Percentiles rank a stretch among this genome's conserved stretches.
These are phyloP conservation scores for Xylaria sp. DNA, from an alignment of 2,329 filamentous ascomycete species.

Conservation along the genomic window DNA sequence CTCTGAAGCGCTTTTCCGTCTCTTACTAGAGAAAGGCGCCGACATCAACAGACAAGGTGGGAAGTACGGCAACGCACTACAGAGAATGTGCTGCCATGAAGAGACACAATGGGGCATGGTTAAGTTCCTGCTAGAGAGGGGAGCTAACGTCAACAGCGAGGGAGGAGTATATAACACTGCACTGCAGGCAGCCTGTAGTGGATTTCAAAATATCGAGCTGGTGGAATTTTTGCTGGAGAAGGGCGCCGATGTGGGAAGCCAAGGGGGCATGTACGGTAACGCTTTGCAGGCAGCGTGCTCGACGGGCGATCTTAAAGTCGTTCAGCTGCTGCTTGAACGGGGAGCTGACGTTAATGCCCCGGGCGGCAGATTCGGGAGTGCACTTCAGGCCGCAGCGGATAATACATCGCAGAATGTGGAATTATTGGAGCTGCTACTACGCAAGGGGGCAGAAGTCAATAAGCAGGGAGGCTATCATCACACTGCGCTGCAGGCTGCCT, in stretches of 20 bases:
- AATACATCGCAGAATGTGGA: not conserved
- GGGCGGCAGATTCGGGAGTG: not conserved
- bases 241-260: conserved; percentile 2
- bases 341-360: not conserved
- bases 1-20: not conserved
- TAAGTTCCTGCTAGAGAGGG: not conserved
- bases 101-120: not conserved
- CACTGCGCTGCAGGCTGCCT: conserved; percentile 11
- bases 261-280: not conserved
- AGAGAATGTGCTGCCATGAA: not conserved
- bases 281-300: conserved; percentile 6
- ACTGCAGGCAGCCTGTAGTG: not conserved
- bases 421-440: not conserved
- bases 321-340: not conserved
- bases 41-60: conserved; percentile 15
- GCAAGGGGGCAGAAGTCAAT: not conserved
- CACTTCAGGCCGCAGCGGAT: not conserved
- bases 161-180: not conserved
- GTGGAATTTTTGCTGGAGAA: not conserved
- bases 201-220: not conserved
- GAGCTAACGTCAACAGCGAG: conserved; percentile 8
- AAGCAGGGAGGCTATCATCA: not conserved
- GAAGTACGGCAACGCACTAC: not conserved
- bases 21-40: conserved; percentile 5
- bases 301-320: too few relatives aligned